Base-by-base conservation (phyloP, 345 rosid species). In the Anacardium occidentale region DNA sequence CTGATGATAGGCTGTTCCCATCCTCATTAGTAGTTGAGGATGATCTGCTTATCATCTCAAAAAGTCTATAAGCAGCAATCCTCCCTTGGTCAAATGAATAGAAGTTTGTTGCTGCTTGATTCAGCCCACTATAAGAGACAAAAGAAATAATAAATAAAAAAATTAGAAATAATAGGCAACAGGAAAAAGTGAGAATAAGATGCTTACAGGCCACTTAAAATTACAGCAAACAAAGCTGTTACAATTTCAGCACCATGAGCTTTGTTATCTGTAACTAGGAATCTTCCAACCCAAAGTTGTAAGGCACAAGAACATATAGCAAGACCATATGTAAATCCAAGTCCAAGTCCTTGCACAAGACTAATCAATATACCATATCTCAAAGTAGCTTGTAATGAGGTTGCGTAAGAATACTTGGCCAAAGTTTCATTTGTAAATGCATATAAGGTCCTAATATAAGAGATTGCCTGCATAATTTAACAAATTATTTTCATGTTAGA, bases 51-150 rank as follows among this genome's bases (percentile, higher is more conserved):
- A 96, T 96, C 99, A 96, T 93, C 89, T 96, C 99, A 84, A 78
- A 96, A 79, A 93, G 97, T 80, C 98, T 89, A 83, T 87, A 93
- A 0, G 99, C 99, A 55, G 99, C 99, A 85, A 96, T 91, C 72
- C 98, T 80, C 69, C 99, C 99, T 86, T 96, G 99, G 78, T 96
- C 99, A 84, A 96, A 96, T 18, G 99, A 90, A 75, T 93, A 96
- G 78, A 96, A 96, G 80, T 96, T 96, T 75, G 99, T 96, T 29
- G 99, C 99, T 25, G 99, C 99, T 75, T 96, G 99, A 86, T 96
- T 96, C 77, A 96, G 84, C 65, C 99, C 99, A 76, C 99, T 96
- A 75, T 51, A 64, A 55, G 66, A 72, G 40, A 83, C 37, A 64
- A 5, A 74, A 76, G 32, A 21, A 68, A 68, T 58, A 25, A 64